Evolutionary conservation across 257 asterid species (phyloP), one percentile per base, ranked within the genome.

Genomic region (Solanum corneliomulleri): DNA sequence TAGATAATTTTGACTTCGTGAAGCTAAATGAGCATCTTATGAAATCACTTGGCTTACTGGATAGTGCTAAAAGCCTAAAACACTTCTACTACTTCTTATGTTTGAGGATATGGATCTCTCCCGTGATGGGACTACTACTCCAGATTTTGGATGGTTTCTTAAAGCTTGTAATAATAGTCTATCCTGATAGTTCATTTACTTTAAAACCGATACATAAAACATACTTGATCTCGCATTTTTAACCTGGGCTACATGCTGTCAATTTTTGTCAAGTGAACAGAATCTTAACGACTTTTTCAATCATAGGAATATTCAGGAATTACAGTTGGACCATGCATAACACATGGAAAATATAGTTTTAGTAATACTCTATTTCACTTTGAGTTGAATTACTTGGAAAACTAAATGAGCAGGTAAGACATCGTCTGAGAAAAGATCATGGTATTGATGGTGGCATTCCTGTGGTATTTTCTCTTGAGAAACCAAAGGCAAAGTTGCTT

Each of bases 391-490:
- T 89, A 91, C 89, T 82, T 87, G 82, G 68, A 83, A 60, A 74
- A 86, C 82, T 41, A 81, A 29, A 89, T 47, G 89, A 85, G 87
- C 95, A 97, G 99, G 98, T 97, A 78, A 93, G 99, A 89, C 92
- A 94, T 87, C 98, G 98, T 62, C 87, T 97, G 89, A 95, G 92
- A 92, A 95, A 93, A 92, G 94, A 94, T 81, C 82, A 93, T 85
- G 98, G 99, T 83, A 97, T 97, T 92, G 98, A 97, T 77, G 97
- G 99, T 80, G 98, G 99, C 89, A 93, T 97, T 91, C 98, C 99
- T 85, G 94, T 97, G 86, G 98, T 97, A 85, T 97, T 97, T 90
- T 97, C 99, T 21, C 88, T 95, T 64, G 99, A 97, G 92, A 95
- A 95, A 90, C 99, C 99, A 77, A 97, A 95, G 91, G 97, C 94